These are phyloP conservation scores for Pseudocercospora fijiensis DNA, from an alignment of 2,329 filamentous ascomycete species.

Conservation along the genomic window DNA sequence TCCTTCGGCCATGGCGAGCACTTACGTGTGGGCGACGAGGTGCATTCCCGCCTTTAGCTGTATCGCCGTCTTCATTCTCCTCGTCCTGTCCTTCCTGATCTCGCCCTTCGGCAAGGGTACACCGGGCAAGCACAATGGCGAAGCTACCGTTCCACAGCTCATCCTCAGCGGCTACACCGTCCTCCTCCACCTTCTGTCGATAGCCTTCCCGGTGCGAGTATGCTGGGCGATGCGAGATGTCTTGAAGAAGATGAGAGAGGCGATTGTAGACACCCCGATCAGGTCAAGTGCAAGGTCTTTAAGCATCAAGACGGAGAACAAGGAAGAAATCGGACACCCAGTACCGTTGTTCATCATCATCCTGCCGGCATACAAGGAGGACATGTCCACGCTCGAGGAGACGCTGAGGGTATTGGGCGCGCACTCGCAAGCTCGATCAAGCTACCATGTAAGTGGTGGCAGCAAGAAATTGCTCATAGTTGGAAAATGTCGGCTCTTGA, in stretches of 20 bases:
- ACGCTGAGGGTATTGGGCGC: conserved; percentile 68
- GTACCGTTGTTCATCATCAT: conserved; percentile 61
- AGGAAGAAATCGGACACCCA: conserved; percentile 17
- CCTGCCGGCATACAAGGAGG: conserved; percentile 73
- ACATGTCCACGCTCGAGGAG: conserved; percentile 65
- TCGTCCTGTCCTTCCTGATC: conserved; percentile 33
- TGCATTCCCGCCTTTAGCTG: conserved; percentile 35
- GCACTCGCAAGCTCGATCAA: conserved; percentile 61
- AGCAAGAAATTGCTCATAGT: not conserved
- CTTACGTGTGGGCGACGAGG: conserved; percentile 32
- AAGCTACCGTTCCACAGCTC: conserved; percentile 33
- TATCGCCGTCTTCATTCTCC: conserved; percentile 26
- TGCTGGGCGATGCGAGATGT: conserved; percentile 62
- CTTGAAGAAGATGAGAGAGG: conserved; percentile 41
- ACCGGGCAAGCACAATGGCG: conserved; percentile 29
- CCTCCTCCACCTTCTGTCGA: conserved; percentile 63
- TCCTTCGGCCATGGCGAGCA: conserved; percentile 21
- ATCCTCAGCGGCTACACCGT: conserved; percentile 56
- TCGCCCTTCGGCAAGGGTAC: conserved; percentile 31
- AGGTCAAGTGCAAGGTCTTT: conserved; percentile 23
- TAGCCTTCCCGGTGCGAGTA: conserved; percentile 62
- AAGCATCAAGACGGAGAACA: conserved; percentile 25
- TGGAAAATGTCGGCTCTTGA: not conserved
- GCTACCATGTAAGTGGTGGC: conserved; percentile 64
- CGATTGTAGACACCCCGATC: conserved; percentile 21